phyloP scores from a whole-genome alignment of 2,329 filamentous ascomycete genomes.

The Amauroascus niger region DNA sequence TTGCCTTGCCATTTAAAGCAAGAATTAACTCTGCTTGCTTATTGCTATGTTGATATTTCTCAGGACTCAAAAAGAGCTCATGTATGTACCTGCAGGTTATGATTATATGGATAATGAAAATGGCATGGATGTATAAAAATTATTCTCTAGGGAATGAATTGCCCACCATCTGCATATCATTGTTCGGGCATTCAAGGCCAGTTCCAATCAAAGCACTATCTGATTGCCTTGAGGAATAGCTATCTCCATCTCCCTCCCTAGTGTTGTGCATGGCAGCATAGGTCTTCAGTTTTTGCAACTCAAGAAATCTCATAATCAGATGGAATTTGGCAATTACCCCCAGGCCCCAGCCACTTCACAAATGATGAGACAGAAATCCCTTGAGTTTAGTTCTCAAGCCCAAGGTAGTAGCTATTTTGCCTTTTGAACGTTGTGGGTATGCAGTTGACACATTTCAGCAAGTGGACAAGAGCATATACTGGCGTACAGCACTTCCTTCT shows the following conservation, averaged over 20 bases:
- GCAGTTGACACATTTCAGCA: not conserved
- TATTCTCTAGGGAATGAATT: not conserved
- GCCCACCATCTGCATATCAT: not conserved
- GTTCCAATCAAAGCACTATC: not conserved
- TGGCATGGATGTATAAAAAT: not conserved
- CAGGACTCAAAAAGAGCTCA: not conserved
- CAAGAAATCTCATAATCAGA: too few relatives aligned
- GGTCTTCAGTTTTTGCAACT: too few relatives aligned
- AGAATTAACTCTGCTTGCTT: not conserved
- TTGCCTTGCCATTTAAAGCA: not conserved
- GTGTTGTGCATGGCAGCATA: too few relatives aligned
- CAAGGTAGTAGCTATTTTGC: not conserved
- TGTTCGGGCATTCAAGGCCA: too few relatives aligned
- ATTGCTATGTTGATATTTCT: not conserved
- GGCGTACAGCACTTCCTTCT: not conserved
- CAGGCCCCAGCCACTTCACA: too few relatives aligned
- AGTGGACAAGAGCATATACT: not conserved
- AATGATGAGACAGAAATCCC: too few relatives aligned
- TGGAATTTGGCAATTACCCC: too few relatives aligned
- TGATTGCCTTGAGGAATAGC: not conserved
- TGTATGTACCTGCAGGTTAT: not conserved
- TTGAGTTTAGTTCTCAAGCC: too few relatives aligned
- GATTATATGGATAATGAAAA: slow-evolving; percentile 1
- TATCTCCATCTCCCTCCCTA: too few relatives aligned
- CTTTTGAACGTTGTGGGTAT: too few relatives aligned